These are phyloP conservation scores for Beauveria australis DNA, from an alignment of 2,329 filamentous ascomycete species.

Conservation along the genomic window DNA sequence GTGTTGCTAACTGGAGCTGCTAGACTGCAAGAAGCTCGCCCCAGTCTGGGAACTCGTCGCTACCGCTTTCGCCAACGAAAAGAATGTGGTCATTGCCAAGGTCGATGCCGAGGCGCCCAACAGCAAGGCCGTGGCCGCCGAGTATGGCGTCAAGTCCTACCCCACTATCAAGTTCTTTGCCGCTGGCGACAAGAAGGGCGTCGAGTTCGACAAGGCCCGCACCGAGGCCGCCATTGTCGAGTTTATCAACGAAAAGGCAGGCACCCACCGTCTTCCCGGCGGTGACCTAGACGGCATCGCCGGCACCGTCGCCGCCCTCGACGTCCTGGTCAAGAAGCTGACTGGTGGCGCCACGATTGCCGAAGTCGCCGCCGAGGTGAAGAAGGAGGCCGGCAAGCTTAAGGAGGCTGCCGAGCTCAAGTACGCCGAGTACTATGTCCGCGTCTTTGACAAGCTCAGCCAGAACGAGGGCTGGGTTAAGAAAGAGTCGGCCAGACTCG, in stretches of 20 bases:
- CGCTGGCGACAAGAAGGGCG: slow-evolving; percentile 65
- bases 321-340: slow-evolving; percentile 68
- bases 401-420: slow-evolving; percentile 57
- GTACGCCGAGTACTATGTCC: slow-evolving; percentile 90
- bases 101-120: slow-evolving; percentile 87
- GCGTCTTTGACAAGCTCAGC: slow-evolving; percentile 77
- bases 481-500: slow-evolving; percentile 78
- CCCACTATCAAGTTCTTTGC: slow-evolving; percentile 98
- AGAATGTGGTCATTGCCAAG: slow-evolving; percentile 80
- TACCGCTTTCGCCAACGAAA: slow-evolving; percentile 68
- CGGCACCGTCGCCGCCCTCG: slow-evolving; percentile 73
- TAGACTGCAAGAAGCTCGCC: slow-evolving; percentile 94
- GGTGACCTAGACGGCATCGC: slow-evolving; percentile 71
- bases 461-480: slow-evolving; percentile 69
- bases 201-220: slow-evolving; percentile 68
- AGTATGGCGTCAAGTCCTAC: slow-evolving; percentile 75
- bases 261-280: slow-evolving; percentile 74
- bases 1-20: slow-evolving; percentile 5
- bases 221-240: slow-evolving; percentile 65
- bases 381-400: slow-evolving; percentile 59
- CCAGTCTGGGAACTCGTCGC: slow-evolving; percentile 86
- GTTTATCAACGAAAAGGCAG: slow-evolving; percentile 83
- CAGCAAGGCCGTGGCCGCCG: slow-evolving; percentile 67
- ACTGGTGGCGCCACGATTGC: slow-evolving; percentile 53
- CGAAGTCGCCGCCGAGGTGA: slow-evolving; percentile 61